Evolutionary conservation across 495 filamentous ascomycete genomes (phyloP), one percentile per base, ranked within the genome.

Genomic region (Cercophora scortea): DNA sequence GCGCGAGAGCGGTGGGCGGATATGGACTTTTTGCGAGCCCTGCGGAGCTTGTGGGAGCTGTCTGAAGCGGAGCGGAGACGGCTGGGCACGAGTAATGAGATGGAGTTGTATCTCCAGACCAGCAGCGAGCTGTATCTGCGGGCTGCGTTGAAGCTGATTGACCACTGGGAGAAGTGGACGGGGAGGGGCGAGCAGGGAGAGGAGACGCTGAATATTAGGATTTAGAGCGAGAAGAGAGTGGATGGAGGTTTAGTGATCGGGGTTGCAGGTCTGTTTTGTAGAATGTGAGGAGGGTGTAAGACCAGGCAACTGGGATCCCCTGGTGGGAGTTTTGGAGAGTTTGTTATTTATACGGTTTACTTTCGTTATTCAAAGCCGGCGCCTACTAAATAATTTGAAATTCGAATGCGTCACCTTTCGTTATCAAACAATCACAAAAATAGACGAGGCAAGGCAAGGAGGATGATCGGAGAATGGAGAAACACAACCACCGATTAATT

Each of bases 21-120:
- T 45, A 11, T 49, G 10, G 44, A 59, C 11, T 50, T 63, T 16
- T 32, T 61, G 35, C 46, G 65, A 42, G 47, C 54, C 38, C 43
- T 68, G n/a, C 42, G 65, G 38, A 65, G 62, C 38, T 18, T 68
- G n/a, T 53, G 54, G 51, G 59, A 60, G 6, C 48, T 68, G 34
- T 57, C 54, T 3, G 52, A 47, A 15, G 53, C 39, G 8, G 38
- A 32, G 25, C 25, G 25, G 25, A 5, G 25, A 25, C 25, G 25
- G 25, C 25, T 25, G 25, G 25, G 25, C 17, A 19, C 12, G 10
- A 50, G 35, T 32, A 33, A 47, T 7, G 46, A 40, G 32, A 25
- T 32, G 6, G 54, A 52, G 11, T 5, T 25, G 25, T 25, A 25
- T 25, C 25, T 25, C 25, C 25, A 25, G 25, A 25, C 25, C 25